These are phyloP conservation scores for Musa beccarii DNA, from an alignment of 176 grass and related monocot genomes.

Conservation along the genomic window DNA sequence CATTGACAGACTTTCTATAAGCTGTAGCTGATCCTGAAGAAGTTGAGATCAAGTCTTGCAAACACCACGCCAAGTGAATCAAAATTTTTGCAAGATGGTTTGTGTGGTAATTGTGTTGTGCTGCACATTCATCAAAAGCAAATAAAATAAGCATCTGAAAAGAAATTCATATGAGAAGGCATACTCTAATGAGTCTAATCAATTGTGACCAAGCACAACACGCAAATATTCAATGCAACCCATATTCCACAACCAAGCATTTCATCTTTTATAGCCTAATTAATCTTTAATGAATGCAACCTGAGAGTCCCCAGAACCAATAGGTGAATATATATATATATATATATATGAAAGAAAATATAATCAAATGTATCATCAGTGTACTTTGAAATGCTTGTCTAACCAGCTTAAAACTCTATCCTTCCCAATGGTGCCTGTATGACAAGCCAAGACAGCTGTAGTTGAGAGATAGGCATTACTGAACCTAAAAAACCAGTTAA, in stretches of 20 bases:
- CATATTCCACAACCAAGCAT: not conserved
- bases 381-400: not conserved
- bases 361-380: not conserved
- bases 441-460: not conserved
- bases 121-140: conserved; percentile 54
- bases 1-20: conserved; percentile 86
- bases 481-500: not conserved
- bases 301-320: too few relatives aligned
- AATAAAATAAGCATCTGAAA: not conserved
- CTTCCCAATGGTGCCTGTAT: not conserved
- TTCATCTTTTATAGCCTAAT: not conserved
- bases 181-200: not conserved
- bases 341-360: not conserved
- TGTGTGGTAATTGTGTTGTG: conserved; percentile 74
- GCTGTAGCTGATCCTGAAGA: conserved; percentile 35
- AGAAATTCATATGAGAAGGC: not conserved
- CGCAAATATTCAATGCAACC: too few relatives aligned
- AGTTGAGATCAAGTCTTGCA: conserved; percentile 49
- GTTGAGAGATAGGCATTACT: not conserved
- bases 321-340: too few relatives aligned
- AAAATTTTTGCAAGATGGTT: conserved; percentile 93
- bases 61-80: conserved; percentile 92
- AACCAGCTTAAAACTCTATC: not conserved
- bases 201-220: not conserved
- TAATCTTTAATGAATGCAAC: not conserved